Evolutionary conservation across 768 basidiomycete genomes (phyloP).

Genomic region (Suillus clintonianus): DNA sequence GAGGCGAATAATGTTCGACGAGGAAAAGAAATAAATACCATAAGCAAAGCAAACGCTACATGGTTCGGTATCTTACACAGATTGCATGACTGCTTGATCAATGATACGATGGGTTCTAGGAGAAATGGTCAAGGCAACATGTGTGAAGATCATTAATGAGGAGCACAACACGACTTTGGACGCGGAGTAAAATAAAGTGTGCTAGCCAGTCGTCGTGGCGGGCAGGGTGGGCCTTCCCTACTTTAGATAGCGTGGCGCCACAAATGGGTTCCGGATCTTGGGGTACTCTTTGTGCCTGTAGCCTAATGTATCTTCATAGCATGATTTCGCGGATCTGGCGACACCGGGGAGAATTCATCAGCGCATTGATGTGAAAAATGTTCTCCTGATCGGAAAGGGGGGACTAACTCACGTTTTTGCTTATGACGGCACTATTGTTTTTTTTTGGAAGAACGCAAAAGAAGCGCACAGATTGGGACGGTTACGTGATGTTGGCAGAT

Average conservation of each 20-base stretch:
- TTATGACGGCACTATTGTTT: conserved; percentile 59
- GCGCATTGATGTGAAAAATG: conserved; percentile 6
- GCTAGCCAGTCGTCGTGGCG: neutral
- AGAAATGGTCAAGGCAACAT: neutral
- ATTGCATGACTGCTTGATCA: neutral
- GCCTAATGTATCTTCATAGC: conserved; percentile 35
- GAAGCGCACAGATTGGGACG: conserved; percentile 2
- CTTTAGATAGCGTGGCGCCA: neutral
- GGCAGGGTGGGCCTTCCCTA: neutral
- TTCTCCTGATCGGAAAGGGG: neutral
- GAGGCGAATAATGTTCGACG: neutral
- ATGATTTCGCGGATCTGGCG: conserved; percentile 52
- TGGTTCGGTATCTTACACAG: neutral
- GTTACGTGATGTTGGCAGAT: conserved; percentile 25
- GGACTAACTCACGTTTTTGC: conserved; percentile 63
- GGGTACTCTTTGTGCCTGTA: neutral
- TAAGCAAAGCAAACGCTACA: neutral
- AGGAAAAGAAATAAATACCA: neutral
- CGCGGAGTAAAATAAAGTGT: neutral
- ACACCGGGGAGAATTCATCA: conserved; percentile 8
- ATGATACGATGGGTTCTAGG: neutral
- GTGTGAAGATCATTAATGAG: neutral
- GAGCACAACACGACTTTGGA: neutral
- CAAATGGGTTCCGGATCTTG: neutral
- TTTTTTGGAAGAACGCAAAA: conserved; percentile 6